These are phyloP conservation scores for Penicillium digitatum DNA, from an alignment of 2,329 filamentous ascomycete genomes.

Conservation along the genomic window DNA sequence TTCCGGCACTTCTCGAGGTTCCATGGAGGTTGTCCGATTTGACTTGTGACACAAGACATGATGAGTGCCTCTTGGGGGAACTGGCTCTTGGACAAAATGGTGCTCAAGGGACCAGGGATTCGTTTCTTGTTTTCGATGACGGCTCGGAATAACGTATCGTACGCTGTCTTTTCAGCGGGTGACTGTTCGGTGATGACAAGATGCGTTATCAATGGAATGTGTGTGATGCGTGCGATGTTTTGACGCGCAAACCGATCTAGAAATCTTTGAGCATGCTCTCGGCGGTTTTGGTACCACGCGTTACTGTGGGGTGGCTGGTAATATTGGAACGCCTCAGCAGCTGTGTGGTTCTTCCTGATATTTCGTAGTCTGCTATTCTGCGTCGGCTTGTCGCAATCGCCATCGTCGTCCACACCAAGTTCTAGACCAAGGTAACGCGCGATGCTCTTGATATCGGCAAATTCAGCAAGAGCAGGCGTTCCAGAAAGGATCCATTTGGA, in stretches of 20 bases:
- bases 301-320: constrained; percentile 50
- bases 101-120: constrained; percentile 38
- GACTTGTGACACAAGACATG: constrained; percentile 43
- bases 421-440: constrained; percentile 54
- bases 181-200: constrained; percentile 45
- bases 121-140: constrained; percentile 39
- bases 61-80: constrained; percentile 34
- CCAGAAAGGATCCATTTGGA: constrained; percentile 62
- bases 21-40: constrained; percentile 25
- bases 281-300: constrained; percentile 51
- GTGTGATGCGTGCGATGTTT: constrained; percentile 44
- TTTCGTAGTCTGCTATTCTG: constrained; percentile 46
- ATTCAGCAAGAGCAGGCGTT: constrained; percentile 57
- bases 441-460: constrained; percentile 58
- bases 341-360: constrained; percentile 27
- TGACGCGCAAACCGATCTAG: constrained; percentile 51
- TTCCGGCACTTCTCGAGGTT: constrained; percentile 22
- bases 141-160: constrained; percentile 54
- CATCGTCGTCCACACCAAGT: constrained; percentile 53
- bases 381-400: constrained; percentile 40
- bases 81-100: constrained; percentile 44
- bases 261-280: constrained; percentile 53
- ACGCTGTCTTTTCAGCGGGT: constrained; percentile 50
- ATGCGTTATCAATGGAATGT: constrained; percentile 46
- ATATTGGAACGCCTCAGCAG: constrained; percentile 54